These are phyloP conservation scores for Candida sphagnicola DNA, from an alignment of 805 yeast species.

Conservation along the genomic window DNA sequence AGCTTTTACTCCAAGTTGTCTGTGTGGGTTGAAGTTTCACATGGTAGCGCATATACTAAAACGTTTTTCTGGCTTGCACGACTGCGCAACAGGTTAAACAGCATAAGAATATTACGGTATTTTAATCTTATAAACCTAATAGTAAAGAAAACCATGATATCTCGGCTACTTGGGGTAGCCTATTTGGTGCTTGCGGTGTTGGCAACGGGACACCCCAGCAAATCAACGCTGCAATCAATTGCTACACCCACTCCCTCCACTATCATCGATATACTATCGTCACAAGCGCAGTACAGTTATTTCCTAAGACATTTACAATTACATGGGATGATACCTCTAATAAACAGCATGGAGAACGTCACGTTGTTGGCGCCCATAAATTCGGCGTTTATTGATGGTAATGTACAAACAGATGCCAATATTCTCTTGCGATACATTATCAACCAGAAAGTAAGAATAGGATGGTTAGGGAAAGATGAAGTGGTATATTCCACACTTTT, in stretches of 20 bases:
- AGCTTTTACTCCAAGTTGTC: no score
- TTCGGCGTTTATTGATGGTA: slow-evolving; percentile 54
- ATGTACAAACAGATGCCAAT: slow-evolving; percentile 6
- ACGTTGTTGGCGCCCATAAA: slow-evolving; percentile 82
- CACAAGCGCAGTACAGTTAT: slow-evolving; percentile 62
- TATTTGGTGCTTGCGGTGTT: background rate
- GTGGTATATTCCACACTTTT: slow-evolving; percentile 30
- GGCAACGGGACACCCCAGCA: slow-evolving; percentile 1
- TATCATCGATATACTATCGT: slow-evolving; percentile 66
- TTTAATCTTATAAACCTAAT: no score
- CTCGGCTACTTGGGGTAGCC: background rate
- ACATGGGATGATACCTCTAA: slow-evolving; percentile 55
- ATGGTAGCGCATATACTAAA: no score
- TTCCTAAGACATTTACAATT: slow-evolving; percentile 60
- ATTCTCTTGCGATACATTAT: slow-evolving; percentile 27
- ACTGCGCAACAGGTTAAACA: no score
- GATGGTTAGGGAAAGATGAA: slow-evolving; percentile 19
- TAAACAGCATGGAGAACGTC: slow-evolving; percentile 57
- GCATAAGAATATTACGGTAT: no score
- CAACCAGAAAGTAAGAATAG: slow-evolving; percentile 29
- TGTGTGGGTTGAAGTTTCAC: no score
- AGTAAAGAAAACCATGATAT: background rate
- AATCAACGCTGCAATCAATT: slow-evolving; percentile 8
- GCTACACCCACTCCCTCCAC: slow-evolving; percentile 31
- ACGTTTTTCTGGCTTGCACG: no score